Conservation (phyloP, 2,329 filamentous ascomycete species). For the Tolypocladium ovalisporum region DNA sequence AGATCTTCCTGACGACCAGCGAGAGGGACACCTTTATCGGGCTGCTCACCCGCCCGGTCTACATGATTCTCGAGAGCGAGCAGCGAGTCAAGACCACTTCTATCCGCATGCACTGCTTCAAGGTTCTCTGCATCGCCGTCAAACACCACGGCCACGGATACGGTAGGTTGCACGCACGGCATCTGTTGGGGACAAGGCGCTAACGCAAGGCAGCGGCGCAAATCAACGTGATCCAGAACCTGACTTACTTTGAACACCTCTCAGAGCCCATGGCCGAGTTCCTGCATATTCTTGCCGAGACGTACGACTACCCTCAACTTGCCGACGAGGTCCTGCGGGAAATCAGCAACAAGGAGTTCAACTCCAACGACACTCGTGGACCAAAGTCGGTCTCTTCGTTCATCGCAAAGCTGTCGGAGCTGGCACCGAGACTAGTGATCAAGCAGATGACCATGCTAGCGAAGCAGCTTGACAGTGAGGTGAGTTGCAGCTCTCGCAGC, state of each 20-base stretch:
- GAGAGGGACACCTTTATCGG: constrained; percentile 93
- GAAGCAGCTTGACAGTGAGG: constrained; percentile 91
- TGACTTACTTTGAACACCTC: constrained; percentile 98
- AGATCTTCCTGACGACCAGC: constrained; percentile 91
- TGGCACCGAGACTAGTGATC: constrained; percentile 83
- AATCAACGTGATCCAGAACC: constrained; percentile 93
- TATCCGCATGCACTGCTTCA: constrained; percentile 95
- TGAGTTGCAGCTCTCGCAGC: constrained; percentile 18
- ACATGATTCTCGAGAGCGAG: constrained; percentile 89
- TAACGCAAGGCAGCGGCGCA: constrained; percentile 59
- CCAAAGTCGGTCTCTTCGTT: constrained; percentile 95
- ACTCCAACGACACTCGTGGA: constrained; percentile 87
- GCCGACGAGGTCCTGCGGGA: constrained; percentile 90
- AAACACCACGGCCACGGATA: constrained; percentile 98
- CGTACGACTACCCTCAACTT: constrained; percentile 94
- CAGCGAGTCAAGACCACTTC: constrained; percentile 78
- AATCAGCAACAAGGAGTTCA: constrained; percentile 95
- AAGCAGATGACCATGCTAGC: constrained; percentile 95
- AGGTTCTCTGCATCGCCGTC: constrained; percentile 88
- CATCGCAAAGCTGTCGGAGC: constrained; percentile 83
- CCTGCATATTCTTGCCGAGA: constrained; percentile 85
- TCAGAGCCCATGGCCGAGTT: constrained; percentile 99
- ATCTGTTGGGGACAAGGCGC: constrained; percentile 2
- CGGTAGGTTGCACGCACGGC: constrained; percentile 42
- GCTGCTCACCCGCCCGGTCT: constrained; percentile 84